Conservation (phyloP, 2,329 filamentous ascomycete genomes). For the Alternaria hordeiaustralica region DNA sequence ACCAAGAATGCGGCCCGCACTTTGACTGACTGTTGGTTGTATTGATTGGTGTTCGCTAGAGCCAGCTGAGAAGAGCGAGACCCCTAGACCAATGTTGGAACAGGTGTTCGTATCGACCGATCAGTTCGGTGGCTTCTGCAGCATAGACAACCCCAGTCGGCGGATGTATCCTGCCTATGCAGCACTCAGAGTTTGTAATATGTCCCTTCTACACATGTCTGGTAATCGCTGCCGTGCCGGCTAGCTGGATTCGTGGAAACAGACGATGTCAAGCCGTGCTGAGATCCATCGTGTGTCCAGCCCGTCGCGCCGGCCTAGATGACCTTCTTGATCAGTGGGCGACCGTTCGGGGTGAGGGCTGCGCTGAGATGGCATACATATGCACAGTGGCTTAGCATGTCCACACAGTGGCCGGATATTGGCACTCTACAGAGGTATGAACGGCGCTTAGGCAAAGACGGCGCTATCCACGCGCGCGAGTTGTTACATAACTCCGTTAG, state of each 20-base stretch:
- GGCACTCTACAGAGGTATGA: background rate
- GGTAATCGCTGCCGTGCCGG: background rate
- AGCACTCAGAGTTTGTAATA: background rate
- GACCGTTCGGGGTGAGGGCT: background rate
- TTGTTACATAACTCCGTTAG: background rate
- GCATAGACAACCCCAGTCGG: background rate
- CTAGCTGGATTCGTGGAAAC: background rate
- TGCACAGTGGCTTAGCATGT: background rate
- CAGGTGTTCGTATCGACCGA: background rate
- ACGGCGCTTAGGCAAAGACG: background rate
- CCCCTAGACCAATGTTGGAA: background rate
- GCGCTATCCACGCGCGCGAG: background rate
- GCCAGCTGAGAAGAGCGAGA: background rate
- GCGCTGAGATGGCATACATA: background rate
- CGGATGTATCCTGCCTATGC: background rate
- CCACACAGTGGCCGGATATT: background rate
- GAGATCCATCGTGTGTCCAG: background rate
- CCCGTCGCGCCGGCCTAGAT: background rate
- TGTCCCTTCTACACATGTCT: background rate
- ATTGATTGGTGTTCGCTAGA: background rate
- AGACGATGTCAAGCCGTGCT: background rate
- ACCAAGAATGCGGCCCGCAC: background rate
- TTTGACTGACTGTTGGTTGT: background rate
- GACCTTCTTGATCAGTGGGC: background rate
- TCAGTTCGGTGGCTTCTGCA: background rate